phyloP scores from a whole-genome alignment of 129 eudicot species.

The Flaveria sonorensis region DNA sequence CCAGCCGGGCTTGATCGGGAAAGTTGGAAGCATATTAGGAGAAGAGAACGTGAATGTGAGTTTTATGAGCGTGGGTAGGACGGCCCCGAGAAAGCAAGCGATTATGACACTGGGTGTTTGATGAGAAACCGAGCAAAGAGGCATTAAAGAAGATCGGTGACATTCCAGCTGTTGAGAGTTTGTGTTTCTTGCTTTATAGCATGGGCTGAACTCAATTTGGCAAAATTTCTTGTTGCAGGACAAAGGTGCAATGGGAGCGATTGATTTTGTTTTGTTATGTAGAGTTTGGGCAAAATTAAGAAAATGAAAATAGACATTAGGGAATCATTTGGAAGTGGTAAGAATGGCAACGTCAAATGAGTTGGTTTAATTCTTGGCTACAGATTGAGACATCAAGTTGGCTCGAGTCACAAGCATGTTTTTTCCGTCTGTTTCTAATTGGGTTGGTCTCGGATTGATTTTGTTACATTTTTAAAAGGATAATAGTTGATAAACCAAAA shows the following conservation, averaged over 20 bases:
- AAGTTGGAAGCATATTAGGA: constrained; percentile 74
- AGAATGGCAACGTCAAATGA: background rate
- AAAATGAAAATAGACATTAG: background rate
- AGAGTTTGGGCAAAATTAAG: background rate
- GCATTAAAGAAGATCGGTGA: constrained; percentile 83
- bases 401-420: background rate
- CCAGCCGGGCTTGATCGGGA: constrained; percentile 89
- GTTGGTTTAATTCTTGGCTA: background rate
- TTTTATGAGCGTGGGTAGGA: constrained; percentile 85
- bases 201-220: background rate
- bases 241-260: background rate
- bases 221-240: too few relatives aligned
- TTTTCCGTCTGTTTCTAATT: background rate
- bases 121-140: constrained; percentile 74
- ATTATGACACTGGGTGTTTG: constrained; percentile 91
- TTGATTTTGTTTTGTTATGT: background rate
- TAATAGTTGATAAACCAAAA: too few relatives aligned
- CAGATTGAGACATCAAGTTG: background rate
- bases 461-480: too few relatives aligned
- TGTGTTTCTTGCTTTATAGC: constrained; percentile 71
- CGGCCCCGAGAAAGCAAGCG: constrained; percentile 84
- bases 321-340: background rate
- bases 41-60: constrained; percentile 89
- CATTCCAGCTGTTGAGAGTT: constrained; percentile 82
- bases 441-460: too few relatives aligned